phyloP scores from a whole-genome alignment of 1,284 basidiomycete species.

The Naganishia sp. region DNA sequence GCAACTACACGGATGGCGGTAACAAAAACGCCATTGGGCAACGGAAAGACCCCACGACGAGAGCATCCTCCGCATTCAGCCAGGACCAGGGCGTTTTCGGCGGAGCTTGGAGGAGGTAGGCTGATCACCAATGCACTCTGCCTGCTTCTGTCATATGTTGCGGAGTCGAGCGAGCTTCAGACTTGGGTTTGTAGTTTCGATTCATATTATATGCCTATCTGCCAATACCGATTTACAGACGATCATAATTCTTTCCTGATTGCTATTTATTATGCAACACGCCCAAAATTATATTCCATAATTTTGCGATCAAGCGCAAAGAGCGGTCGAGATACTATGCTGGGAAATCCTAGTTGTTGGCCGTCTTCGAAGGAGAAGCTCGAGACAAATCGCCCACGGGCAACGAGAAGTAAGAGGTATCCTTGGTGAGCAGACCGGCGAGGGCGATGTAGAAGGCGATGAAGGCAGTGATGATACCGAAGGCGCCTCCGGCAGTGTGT shows the following conservation, averaged over 20 bases:
- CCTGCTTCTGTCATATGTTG: no score
- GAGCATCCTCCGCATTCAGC: conserved; percentile 15
- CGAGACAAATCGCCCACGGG: conserved; percentile 55
- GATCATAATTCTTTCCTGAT: not conserved
- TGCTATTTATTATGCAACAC: no score
- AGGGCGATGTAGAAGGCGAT: conserved; percentile 55
- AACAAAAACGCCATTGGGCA: not conserved
- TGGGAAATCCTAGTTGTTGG: not conserved
- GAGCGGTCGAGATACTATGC: not conserved
- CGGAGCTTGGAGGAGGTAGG: conserved; percentile 12
- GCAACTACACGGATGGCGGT: not conserved
- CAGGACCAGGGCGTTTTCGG: conserved; percentile 21
- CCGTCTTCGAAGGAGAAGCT: conserved; percentile 16
- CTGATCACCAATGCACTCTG: not conserved
- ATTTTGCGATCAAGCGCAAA: no score
- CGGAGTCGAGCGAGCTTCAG: no score
- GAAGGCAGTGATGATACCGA: conserved; percentile 59
- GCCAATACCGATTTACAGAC: not conserved
- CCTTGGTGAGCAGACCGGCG: conserved; percentile 56
- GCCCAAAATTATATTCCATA: no score
- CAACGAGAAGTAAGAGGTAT: conserved; percentile 57
- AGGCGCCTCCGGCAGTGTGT: conserved; percentile 68
- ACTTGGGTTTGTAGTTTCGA: no score
- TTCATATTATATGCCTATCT: conserved; percentile 12
- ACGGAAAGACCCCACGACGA: conserved; percentile 5